phyloP scores from a whole-genome alignment of 495 filamentous ascomycete species.

The Xylaria acuta region DNA sequence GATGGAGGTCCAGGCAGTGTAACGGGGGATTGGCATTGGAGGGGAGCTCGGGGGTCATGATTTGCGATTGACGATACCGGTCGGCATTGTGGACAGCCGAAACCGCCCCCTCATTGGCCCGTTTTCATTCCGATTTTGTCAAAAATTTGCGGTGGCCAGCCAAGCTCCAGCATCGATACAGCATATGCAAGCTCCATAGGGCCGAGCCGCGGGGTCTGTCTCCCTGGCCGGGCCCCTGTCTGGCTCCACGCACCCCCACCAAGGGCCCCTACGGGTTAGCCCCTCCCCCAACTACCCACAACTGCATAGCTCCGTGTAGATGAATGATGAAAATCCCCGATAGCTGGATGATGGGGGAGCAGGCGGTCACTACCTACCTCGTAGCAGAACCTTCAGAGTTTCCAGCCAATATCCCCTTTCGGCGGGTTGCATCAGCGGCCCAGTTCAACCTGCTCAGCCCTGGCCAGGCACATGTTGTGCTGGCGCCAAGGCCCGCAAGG shows the following conservation, averaged over 20 bases:
- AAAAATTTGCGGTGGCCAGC: slow-evolving; percentile 14
- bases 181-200: slow-evolving; percentile 25
- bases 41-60: slow-evolving; percentile 25
- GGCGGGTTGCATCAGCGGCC: slow-evolving; percentile 27
- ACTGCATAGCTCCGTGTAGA: slow-evolving; percentile 14
- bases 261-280: slow-evolving; percentile 13
- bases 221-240: neutral
- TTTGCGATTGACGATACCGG: slow-evolving; percentile 39
- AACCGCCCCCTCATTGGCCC: slow-evolving; percentile 32
- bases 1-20: slow-evolving; percentile 27
- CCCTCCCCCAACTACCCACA: slow-evolving; percentile 14
- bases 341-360: slow-evolving; percentile 5
- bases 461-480: slow-evolving; percentile 24
- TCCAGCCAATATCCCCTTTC: neutral
- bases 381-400: neutral
- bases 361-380: neutral
- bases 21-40: slow-evolving; percentile 21
- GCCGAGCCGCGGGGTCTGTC: slow-evolving; percentile 25
- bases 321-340: slow-evolving; percentile 14
- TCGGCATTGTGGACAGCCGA: slow-evolving; percentile 43
- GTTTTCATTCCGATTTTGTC: slow-evolving; percentile 31
- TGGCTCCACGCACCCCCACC: slow-evolving; percentile 17
- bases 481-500: slow-evolving; percentile 18
- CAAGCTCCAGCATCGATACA: slow-evolving; percentile 11
- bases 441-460: slow-evolving; percentile 25